Base-by-base conservation (phyloP, 768 basidiomycete genomes). In the Lactarius sanguifluus region DNA sequence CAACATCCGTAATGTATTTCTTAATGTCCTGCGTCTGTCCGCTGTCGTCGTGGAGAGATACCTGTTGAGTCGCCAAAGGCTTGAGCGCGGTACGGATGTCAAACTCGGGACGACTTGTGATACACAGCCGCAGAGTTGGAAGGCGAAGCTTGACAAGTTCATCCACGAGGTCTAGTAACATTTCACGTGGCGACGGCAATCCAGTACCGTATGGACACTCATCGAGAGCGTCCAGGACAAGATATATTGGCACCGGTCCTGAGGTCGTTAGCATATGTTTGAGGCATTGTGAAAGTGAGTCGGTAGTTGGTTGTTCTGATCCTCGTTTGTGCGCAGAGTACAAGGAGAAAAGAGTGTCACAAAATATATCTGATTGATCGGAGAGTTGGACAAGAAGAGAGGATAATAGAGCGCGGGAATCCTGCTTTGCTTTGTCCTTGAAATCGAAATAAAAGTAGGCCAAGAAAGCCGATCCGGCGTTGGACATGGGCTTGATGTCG, bases 171-270 rank as follows among this genome's bases (percentile, higher is more conserved):
- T 41, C 38, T 12, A 62, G 38, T 15, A 15, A 38, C n/a, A 5
- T n/a, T 23, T 23, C 23, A 5, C 54, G 62, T 16, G 62, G n/a
- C 5, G 62, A 56, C 2, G 54, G 62, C 13, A 61, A 54, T 9
- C 61, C 61, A 16, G 25, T 18, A 9, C 12, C 25, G 5, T 61
- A 54, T 2, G 61, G 34, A 52, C 50, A 61, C 34, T 61, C 61
- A 5, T 61, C 61, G 6, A 61, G 47, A 1, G 61, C 61, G 20
- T 52, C 61, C 1, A 61, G 38, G 32, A 61, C 6, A 2, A 61
- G 50, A 28, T 28, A 61, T 15, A 38, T 38, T 28, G 62, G 47
- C 23, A 23, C 10, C 23, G 23, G n/a, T 13, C 47, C 23, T 4
- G n/a, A 3, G 23, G 9, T 12, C n/a, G 12, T 47, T 0, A 47